Base-by-base conservation (phyloP, 306 rosid genomes). In the Prunus campanulata region DNA sequence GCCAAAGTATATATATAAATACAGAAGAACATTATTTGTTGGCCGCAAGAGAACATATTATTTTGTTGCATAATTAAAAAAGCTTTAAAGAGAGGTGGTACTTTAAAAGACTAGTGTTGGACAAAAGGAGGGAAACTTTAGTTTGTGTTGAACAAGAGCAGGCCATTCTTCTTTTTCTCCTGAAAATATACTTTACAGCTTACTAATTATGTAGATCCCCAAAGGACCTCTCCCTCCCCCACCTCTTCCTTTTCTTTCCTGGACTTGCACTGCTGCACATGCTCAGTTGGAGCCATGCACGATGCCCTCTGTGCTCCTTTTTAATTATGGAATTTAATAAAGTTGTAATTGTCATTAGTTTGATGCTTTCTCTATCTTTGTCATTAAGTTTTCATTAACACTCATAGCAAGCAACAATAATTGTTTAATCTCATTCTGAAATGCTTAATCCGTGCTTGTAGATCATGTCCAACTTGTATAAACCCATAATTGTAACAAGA, bases 61-160 rank as follows among this genome's bases (percentile, higher is more conserved):
- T 39, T 39, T 39, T 39, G 44, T 39, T 39, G 44, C 2, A 39
- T 39, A 39, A 39, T 20, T 18, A 39, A 75, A 81, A 70, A 75
- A 24, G 42, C 80, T 64, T 82, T 77, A 57, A 56, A 70, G 65
- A 70, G 71, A 35, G 39, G 80, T 29, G 61, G 77, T 55, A 64
- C 80, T 78, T 69, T 55, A 25, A 66, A 70, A 66, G 76, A 65
- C 5, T 14, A 70, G 76, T 71, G 79, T 59, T 83, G 63, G 76
- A 51, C 42, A 59, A 83, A 83, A 83, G 83, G 86, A 79, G 76
- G 62, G 68, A 56, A 75, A 68, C 78, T 79, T 83, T 79, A 74
- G 18, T 24, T 39, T 16, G 63, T 61, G 70, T 39, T n/a, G 20
- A 60, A 68, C 47, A 30, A 59, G 22, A 65, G 74, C 71, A 50